phyloP scores from a whole-genome alignment of 305 asterid genomes.

The Solanum hybrid region DNA sequence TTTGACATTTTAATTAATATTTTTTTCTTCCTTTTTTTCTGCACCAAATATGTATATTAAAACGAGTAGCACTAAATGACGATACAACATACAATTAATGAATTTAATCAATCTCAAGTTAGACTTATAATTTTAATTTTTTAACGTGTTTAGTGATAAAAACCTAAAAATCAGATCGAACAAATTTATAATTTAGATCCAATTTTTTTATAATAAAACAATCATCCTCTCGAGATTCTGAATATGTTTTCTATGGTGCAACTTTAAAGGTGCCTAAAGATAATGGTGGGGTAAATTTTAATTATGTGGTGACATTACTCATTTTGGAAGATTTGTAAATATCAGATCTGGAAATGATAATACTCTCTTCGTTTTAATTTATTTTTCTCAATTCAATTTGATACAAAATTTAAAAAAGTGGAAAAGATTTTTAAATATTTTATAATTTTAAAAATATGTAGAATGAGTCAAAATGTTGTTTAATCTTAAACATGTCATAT shows the following conservation, averaged over 20 bases:
- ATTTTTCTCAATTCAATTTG: neutral
- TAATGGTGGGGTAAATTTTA: neutral
- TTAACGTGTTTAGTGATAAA: neutral
- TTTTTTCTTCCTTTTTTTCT: too few species aligned
- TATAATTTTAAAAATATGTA: too few species aligned
- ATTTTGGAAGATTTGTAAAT: neutral
- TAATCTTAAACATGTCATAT: too few species aligned
- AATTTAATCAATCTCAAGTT: too few species aligned
- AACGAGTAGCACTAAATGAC: too few species aligned
- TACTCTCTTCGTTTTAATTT: neutral
- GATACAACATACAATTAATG: neutral
- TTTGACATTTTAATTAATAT: too few species aligned
- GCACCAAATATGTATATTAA: too few species aligned
- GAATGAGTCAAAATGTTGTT: rapidly evolving
- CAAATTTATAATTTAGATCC: too few species aligned
- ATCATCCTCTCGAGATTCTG: neutral
- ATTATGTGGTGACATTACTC: neutral
- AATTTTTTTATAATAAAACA: too few species aligned
- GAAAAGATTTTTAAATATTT: too few species aligned
- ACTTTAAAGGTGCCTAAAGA: neutral
- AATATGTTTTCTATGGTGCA: neutral
- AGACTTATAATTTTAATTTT: too few species aligned
- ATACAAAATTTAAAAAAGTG: neutral
- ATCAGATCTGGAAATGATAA: neutral
- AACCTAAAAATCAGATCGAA: neutral